Evolutionary conservation across 352 stramenopile genomes (phyloP).

Genomic region (Saprolegnia parasitica): DNA sequence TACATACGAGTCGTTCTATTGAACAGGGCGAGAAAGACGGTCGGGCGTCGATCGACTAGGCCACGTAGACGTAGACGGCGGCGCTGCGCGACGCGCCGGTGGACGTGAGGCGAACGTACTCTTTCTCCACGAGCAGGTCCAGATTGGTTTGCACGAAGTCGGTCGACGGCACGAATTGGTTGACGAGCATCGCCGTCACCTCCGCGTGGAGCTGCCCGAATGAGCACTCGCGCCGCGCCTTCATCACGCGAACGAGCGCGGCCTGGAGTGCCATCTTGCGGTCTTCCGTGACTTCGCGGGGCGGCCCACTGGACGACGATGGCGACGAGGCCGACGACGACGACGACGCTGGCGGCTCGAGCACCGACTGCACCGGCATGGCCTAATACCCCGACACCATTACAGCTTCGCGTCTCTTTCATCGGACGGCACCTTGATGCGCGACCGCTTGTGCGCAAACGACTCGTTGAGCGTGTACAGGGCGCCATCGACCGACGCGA

Average conservation of each 20-base stretch:
- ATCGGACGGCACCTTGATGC: conserved; percentile 10
- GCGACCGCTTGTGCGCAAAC: conserved; percentile 32
- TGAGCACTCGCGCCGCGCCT: conserved; percentile 70
- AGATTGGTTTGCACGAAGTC: conserved; percentile 71
- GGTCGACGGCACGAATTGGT: conserved; percentile 64
- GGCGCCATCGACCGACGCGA: conserved; percentile 34
- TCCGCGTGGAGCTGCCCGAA: conserved; percentile 58
- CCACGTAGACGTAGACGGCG: conserved; percentile 10
- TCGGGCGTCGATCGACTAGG: not conserved
- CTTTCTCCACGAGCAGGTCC: conserved; percentile 80
- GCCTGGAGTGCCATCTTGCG: conserved; percentile 84
- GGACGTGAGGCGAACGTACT: conserved; percentile 43
- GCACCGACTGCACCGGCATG: conserved; percentile 4
- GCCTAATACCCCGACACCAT: conserved; percentile 5
- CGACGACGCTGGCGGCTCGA: not conserved
- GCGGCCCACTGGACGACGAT: conserved; percentile 29
- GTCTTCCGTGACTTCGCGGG: conserved; percentile 78
- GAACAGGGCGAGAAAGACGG: no score
- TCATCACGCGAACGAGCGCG: conserved; percentile 76
- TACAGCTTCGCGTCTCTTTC: not conserved
- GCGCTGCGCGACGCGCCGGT: not conserved
- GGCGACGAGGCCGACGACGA: not conserved
- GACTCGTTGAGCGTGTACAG: conserved; percentile 42
- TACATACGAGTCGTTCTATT: no score
- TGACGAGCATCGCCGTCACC: conserved; percentile 61